phyloP scores from a whole-genome alignment of 2,329 filamentous ascomycete species.

The Colletotrichum destructivum region DNA sequence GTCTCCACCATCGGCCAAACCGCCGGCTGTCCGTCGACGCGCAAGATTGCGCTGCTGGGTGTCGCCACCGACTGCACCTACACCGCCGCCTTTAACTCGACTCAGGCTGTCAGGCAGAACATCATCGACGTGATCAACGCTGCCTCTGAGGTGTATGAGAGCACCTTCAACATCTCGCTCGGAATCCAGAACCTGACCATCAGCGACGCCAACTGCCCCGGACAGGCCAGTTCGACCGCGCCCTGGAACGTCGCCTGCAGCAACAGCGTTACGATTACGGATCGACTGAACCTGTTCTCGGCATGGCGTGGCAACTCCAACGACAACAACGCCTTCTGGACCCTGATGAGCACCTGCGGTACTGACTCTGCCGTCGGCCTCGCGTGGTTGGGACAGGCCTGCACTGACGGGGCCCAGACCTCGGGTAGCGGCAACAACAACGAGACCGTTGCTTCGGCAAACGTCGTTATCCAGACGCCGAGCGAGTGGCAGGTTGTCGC shows the following conservation, averaged over 20 bases:
- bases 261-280: conserved; percentile 74
- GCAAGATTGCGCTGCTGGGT: conserved; percentile 91
- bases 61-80: conserved; percentile 96
- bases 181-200: conserved; percentile 90
- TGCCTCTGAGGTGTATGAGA: conserved; percentile 90
- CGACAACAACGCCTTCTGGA: conserved; percentile 95
- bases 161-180: conserved; percentile 93
- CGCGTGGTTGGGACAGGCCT: conserved; percentile 93
- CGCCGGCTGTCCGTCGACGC: conserved; percentile 88
- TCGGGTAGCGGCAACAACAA: conserved; percentile 64
- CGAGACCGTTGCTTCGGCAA: conserved; percentile 87
- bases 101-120: conserved; percentile 77
- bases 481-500: conserved; percentile 97
- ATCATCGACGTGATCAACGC: conserved; percentile 88
- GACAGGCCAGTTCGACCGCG: conserved; percentile 74
- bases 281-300: conserved; percentile 90
- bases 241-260: conserved; percentile 89
- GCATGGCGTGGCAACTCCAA: conserved; percentile 84
- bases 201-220: conserved; percentile 81
- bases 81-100: conserved; percentile 77
- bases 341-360: conserved; percentile 84
- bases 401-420: conserved; percentile 72
- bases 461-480: conserved; percentile 87
- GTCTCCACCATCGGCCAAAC: conserved; percentile 84
- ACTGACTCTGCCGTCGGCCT: conserved; percentile 90